Conservation (phyloP, 225 moss, liverwort and hornwort genomes). For the Physcomitrellopsis africana region DNA sequence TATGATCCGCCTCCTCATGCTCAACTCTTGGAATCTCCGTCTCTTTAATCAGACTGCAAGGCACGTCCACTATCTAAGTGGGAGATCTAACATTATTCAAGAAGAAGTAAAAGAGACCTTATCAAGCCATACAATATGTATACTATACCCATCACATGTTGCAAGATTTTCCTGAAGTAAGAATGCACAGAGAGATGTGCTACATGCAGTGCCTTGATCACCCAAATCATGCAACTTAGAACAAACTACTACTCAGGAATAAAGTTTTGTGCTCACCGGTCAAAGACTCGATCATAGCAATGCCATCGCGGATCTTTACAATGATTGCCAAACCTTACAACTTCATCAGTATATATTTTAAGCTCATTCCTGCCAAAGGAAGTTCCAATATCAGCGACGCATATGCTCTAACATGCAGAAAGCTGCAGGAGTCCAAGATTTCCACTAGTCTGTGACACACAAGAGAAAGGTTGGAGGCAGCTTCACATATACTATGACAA, state of each 20-base stretch:
- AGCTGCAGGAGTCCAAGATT: background rate
- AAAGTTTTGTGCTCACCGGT: slow-evolving; percentile 41
- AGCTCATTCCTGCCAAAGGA: slow-evolving; percentile 66
- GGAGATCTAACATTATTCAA: background rate
- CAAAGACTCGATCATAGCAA: slow-evolving; percentile 63
- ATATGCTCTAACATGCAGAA: background rate
- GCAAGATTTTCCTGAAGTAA: background rate
- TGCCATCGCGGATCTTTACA: slow-evolving; percentile 74
- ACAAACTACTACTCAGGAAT: background rate
- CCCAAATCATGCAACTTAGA: background rate
- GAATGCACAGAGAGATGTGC: background rate
- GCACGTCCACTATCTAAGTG: slow-evolving; percentile 21
- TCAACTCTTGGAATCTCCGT: slow-evolving; percentile 32
- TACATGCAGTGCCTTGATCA: background rate
- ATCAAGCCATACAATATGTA: background rate
- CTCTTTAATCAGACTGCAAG: slow-evolving; percentile 46
- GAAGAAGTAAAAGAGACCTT: background rate
- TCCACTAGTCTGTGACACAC: background rate
- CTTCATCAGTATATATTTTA: slow-evolving; percentile 77
- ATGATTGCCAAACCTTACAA: slow-evolving; percentile 79
- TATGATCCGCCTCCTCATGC: slow-evolving; percentile 42
- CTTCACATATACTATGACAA: background rate
- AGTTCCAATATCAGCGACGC: background rate
- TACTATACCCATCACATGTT: background rate
- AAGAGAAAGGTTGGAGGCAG: background rate